Conservation (phyloP, 345 rosid species). For the Eutrema yunnanense region DNA sequence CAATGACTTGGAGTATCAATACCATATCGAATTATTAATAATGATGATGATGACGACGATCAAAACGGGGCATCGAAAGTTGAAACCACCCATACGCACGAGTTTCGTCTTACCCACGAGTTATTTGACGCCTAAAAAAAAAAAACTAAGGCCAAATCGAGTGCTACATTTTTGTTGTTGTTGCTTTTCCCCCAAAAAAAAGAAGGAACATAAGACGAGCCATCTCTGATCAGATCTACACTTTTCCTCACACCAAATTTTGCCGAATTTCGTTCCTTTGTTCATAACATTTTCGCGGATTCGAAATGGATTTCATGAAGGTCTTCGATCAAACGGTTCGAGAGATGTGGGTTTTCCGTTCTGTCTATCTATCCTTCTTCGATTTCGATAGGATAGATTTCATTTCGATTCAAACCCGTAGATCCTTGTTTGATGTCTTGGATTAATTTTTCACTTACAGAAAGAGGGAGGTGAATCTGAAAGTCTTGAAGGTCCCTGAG, state of each 20-base stretch:
- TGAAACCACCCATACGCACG: neutral
- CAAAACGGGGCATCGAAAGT: neutral
- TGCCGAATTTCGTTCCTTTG: neutral
- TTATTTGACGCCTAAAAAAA: neutral
- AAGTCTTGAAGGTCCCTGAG: conserved; percentile 94
- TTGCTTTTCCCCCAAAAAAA: neutral
- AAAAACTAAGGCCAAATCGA: neutral
- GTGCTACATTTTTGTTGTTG: neutral
- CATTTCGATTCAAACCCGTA: neutral
- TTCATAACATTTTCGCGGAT: conserved; percentile 25
- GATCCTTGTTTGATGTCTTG: neutral
- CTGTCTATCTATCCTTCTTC: neutral
- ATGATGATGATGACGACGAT: neutral
- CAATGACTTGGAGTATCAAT: too few relatives aligned
- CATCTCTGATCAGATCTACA: conserved; percentile 31
- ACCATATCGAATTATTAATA: neutral
- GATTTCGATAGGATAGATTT: neutral
- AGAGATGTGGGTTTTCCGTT: conserved; percentile 62
- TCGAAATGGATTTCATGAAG: conserved; percentile 97
- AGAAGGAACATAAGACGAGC: neutral
- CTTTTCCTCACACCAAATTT: conserved; percentile 15
- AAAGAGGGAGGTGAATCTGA: conserved; percentile 96
- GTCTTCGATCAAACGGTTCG: conserved; percentile 97
- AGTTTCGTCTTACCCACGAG: conserved; percentile 4
- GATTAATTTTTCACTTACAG: conserved; percentile 31